Conservation (phyloP, 2,329 filamentous ascomycete genomes). For the Aspergillus neoniger region DNA sequence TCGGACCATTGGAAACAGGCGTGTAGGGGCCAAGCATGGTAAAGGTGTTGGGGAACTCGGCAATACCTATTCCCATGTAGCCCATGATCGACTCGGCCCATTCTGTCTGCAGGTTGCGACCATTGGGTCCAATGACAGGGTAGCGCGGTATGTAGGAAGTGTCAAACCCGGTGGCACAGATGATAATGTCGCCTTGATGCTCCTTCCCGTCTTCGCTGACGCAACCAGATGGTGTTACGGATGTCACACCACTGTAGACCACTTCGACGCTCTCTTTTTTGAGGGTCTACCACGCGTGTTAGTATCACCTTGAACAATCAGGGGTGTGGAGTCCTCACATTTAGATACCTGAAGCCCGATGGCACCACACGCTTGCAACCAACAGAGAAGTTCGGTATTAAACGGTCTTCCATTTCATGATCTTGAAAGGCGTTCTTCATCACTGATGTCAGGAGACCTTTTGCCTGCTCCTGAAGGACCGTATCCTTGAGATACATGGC, state of each 20-base stretch:
- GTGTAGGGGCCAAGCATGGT: slow-evolving; percentile 37
- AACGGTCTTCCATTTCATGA: neutral
- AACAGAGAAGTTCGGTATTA: neutral
- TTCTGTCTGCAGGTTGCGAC: slow-evolving; percentile 46
- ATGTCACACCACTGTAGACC: neutral
- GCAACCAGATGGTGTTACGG: neutral
- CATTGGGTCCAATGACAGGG: slow-evolving; percentile 42
- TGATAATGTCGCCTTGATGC: slow-evolving; percentile 17
- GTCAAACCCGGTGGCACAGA: slow-evolving; percentile 27
- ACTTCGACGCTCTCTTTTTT: neutral
- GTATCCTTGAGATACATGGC: neutral
- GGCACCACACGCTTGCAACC: slow-evolving; percentile 2
- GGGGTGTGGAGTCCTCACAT: neutral
- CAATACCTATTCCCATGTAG: slow-evolving; percentile 51
- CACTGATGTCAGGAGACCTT: neutral
- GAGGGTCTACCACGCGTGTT: neutral
- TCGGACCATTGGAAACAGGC: slow-evolving; percentile 45
- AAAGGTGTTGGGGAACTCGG: slow-evolving; percentile 52
- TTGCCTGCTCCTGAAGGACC: neutral
- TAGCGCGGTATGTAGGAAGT: slow-evolving; percentile 46
- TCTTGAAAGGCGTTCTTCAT: neutral
- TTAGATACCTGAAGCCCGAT: neutral
- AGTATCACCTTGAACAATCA: neutral
- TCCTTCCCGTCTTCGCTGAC: slow-evolving; percentile 22
- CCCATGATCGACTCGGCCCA: slow-evolving; percentile 46